Base-by-base conservation (phyloP, 2,329 filamentous ascomycete species). In the Cryoendolithus antarcticus region DNA sequence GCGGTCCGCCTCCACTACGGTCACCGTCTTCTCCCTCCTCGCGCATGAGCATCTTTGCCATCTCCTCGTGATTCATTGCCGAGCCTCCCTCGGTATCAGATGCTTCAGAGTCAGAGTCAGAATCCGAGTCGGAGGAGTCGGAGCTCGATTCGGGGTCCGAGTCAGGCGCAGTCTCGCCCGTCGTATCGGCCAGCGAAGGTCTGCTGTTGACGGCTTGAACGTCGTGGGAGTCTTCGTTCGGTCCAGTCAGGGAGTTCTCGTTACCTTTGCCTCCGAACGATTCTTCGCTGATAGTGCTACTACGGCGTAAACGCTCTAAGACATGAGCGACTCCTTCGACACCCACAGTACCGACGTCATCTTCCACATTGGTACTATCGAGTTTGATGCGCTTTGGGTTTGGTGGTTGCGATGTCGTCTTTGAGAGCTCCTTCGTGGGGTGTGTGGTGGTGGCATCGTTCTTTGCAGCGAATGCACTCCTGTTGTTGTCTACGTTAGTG, bases 121-220 rank as follows among this genome's bases (percentile, higher is more conserved):
- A 72, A 44, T 79, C 74, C 2, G 75, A 77, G 13, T 68, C 64
- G 10, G 71, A 72, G 13, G 72, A 72, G 48, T 76, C 71, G 36
- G 71, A 68, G 41, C 93, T 85, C 84, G 86, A 96, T 59, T 95
- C 88, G 3, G 82, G 79, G 33, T 81, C 68, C n/a, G n/a, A n/a
- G n/a, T n/a, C n/a, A n/a, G n/a, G n/a, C n/a, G n/a, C n/a, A n/a
- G n/a, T n/a, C n/a, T n/a, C n/a, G n/a, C n/a, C n/a, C n/a, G n/a
- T n/a, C n/a, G n/a, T n/a, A n/a, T n/a, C n/a, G n/a, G n/a, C n/a
- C n/a, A n/a, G n/a, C n/a, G n/a, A n/a, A n/a, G n/a, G n/a, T n/a
- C n/a, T n/a, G n/a, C n/a, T n/a, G n/a, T n/a, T n/a, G n/a, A n/a
- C n/a, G n/a, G n/a, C n/a, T n/a, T n/a, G n/a, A n/a, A n/a, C n/a